Base-by-base conservation (phyloP, 768 basidiomycete genomes). In the Hysterangium stoloniferum region DNA sequence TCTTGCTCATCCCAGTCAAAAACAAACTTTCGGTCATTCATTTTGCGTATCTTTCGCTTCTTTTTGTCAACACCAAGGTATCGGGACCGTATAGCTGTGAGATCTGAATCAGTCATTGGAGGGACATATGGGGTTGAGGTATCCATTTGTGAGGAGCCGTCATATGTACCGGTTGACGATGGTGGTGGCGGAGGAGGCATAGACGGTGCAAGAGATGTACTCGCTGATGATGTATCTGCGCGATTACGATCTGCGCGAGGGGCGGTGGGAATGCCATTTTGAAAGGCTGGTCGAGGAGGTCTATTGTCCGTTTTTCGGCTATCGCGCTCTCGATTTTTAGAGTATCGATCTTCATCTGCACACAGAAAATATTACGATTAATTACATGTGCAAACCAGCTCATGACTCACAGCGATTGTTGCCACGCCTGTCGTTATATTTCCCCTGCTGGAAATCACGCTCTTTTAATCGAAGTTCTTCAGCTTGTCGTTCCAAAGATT, bases 1-100 rank as follows among this genome's bases (percentile, higher is more conserved):
- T 99, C 96, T 64, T 86, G 86, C 43, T 83, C 82, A 61, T 95
- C 93, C 96, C 96, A 99, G 65, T 98, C 96, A 61, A 99, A 99
- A n/a, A 95, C 89, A 63, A 98, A 92, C 68, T 95, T 95, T 67
- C 91, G 82, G 66, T 94, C 92, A 62, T 87, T 90, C 79, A 88
- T 91, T 69, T 93, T 94, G 49, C 91, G 82, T 58, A 91, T 86
- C 67, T 89, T 92, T 34, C 90, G 84, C 70, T 93, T 94, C 76
- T 94, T 93, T 67, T 82, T 89, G 66, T 88, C 86, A 17, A 90
- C 86, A 4, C 96, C 96, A 28, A 99, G 82, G 65, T 99, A 98
- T 32, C 95, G 81, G 20, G 93, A 89, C 6, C 91, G 84, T 58
- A 98, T 84, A 0, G 85, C 87, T 0, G 73, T 72, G 6, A 95